Evolutionary conservation across 768 basidiomycete genomes (phyloP).

Genomic region (Trametes meyenii): DNA sequence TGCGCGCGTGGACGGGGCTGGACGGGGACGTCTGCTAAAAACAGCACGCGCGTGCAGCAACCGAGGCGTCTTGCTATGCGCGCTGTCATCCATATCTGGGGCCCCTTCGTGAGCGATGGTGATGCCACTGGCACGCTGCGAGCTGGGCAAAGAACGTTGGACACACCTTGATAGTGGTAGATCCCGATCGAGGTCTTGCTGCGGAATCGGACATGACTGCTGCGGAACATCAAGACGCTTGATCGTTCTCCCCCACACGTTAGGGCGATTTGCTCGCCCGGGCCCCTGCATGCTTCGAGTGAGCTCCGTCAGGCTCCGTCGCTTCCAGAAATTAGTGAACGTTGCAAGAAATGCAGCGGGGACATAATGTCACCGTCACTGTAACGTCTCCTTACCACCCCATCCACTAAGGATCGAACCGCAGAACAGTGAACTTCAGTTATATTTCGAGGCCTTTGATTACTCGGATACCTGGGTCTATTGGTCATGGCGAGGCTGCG

Average conservation of each 20-base stretch:
- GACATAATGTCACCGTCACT: too few relatives aligned
- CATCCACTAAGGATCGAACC: too few relatives aligned
- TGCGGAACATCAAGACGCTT: neutral
- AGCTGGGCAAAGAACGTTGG: neutral
- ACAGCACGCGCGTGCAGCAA: neutral
- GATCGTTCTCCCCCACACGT: neutral
- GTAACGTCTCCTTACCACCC: too few relatives aligned
- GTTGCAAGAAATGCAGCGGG: too few relatives aligned
- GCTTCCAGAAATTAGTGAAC: too few relatives aligned
- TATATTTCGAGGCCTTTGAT: too few relatives aligned
- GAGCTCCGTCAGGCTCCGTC: too few relatives aligned
- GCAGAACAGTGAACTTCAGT: too few relatives aligned
- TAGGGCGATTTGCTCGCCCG: neutral
- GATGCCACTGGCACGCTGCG: neutral
- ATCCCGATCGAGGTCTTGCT: neutral
- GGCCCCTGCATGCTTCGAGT: neutral
- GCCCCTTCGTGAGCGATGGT: neutral
- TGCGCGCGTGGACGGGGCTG: neutral
- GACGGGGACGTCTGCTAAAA: neutral
- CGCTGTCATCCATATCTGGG: neutral
- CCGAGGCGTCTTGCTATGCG: neutral
- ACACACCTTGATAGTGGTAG: neutral
- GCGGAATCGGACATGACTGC: conserved; percentile 1
- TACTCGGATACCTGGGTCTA: neutral
- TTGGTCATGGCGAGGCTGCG: neutral